Base-by-base conservation (phyloP, 108 stramenopile genomes). In the Nannochloropsis salina region DNA sequence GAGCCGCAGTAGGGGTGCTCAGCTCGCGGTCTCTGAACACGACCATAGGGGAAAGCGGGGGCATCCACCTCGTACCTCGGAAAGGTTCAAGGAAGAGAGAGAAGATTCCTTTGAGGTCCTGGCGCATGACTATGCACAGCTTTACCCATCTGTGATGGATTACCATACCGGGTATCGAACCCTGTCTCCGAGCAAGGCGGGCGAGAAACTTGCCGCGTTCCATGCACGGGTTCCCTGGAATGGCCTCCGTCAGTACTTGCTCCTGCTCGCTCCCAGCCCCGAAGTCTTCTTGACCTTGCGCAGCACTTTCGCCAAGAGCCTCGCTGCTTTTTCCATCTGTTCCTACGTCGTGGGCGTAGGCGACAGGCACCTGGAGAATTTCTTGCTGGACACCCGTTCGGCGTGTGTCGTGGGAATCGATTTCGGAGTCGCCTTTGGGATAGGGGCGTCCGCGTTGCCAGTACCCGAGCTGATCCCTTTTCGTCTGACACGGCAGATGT, bases 401-500 rank as follows among this genome's bases (percentile, higher is more conserved):
- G 92, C 86, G 83, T 83, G 88, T 6, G 82, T 92, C 10, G 92
- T 92, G 15, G 91, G 90, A 40, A 92, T 92, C 31, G 92, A 92
- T 80, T 91, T 92, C 22, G 92, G 91, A 8, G 89, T 87, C 41
- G 74, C 90, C 9, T 92, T 92, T 81, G 92, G 92, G n/a, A 42
- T 90, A 41, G 92, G 81, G 0, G 31, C 88, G 12, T 83, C 90
- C 44, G 42, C 81, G 9, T 88, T 92, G 43, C 88, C 88, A 10
- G 90, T 92, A 42, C 92, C 92, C 12, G 92, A 92, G 80, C 44
- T 92, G 8, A 88, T 90, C 22, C 92, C 92, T 18, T 92, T 92
- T 84, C 90, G 92, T 20, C 86, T 92, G 12, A 92, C 92, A 41
- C 88, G 84, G 18, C 88, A 91, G 82, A 82, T 92, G 44, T 47